Evolutionary conservation across 1,139 yeast species (phyloP).

Genomic region (Scheffersomyces insectosa): DNA sequence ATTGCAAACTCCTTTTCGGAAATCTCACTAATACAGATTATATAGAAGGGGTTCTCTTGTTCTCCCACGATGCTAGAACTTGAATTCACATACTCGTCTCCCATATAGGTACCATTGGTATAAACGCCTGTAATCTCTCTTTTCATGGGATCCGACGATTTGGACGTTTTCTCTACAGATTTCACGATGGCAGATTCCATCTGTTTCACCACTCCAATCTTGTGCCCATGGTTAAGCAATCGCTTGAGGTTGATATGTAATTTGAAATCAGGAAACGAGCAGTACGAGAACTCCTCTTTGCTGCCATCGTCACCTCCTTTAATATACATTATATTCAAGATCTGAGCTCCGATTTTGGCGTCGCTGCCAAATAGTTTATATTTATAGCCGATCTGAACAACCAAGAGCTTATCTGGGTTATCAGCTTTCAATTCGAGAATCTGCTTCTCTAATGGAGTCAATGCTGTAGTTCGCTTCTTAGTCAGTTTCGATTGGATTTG

Average conservation of each 20-base stretch:
- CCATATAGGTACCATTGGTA: constrained; percentile 83
- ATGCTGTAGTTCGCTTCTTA: constrained; percentile 11
- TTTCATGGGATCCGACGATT: constrained; percentile 54
- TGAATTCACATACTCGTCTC: constrained; percentile 45
- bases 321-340: constrained; percentile 69
- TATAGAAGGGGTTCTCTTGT: constrained; percentile 27
- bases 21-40: constrained; percentile 29
- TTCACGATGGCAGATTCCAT: constrained; percentile 78
- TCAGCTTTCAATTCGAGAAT: constrained; percentile 60
- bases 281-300: constrained; percentile 70
- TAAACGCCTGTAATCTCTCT: constrained; percentile 71
- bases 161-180: constrained; percentile 41
- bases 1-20: constrained; percentile 34
- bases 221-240: constrained; percentile 60
- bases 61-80: constrained; percentile 11
- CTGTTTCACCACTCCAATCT: constrained; percentile 88
- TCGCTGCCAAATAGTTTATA: constrained; percentile 85
- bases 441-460: constrained; percentile 83
- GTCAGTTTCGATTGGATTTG: constrained; percentile 2
- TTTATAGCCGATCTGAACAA: constrained; percentile 89
- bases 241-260: constrained; percentile 74
- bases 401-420: constrained; percentile 66
- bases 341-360: constrained; percentile 66
- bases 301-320: constrained; percentile 56
- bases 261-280: constrained; percentile 79